Evolutionary conservation across 306 rosid genomes (phyloP), one percentile per base, ranked within the genome.

Genomic region (Inga leiocalycina): DNA sequence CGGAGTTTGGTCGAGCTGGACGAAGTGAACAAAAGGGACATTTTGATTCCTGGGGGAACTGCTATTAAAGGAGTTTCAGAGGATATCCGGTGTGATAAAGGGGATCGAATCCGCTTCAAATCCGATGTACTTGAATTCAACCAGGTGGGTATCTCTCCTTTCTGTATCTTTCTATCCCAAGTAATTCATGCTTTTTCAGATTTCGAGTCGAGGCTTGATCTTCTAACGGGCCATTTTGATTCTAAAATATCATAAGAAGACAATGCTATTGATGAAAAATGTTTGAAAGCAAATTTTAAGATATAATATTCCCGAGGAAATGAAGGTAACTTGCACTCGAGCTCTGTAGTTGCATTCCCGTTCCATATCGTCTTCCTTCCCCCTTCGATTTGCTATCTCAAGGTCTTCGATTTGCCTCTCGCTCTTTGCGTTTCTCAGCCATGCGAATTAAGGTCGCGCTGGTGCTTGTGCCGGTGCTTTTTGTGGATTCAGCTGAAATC

Each of bases 71-170:
- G 94, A 49, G 97, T 96, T 81, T 91, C 99, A 20, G 91, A 91
- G 84, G 90, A 91, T 81, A 92, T 96, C 69, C 88, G 92, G 0
- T 93, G 94, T 62, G 99, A 96, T 84, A 96, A 96, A 88, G 99
- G 99, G 65, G 99, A 96, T 86, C 93, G 98, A 80, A 89, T 90
- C 37, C 93, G 99, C 59, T 96, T 92, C 89, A 93, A 92, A 77
- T 92, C 98, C 41, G 99, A 96, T 84, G 93, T 96, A 44, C 94
- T 96, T 81, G 91, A 92, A 78, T 93, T 96, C 89, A 93, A 92
- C 72, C 98, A 93, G 92, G 99, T 95, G 35, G 27, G 17, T 37
- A 6, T 3, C 41, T 51, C 71, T 76, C 56, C 57, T 14, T 0
- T 43, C 4, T 43, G 20, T 24, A 2, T 20, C 41, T 76, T 10